Evolutionary conservation across 2,329 filamentous ascomycete genomes (phyloP).

Genomic region (Neoarthrinium moseri): DNA sequence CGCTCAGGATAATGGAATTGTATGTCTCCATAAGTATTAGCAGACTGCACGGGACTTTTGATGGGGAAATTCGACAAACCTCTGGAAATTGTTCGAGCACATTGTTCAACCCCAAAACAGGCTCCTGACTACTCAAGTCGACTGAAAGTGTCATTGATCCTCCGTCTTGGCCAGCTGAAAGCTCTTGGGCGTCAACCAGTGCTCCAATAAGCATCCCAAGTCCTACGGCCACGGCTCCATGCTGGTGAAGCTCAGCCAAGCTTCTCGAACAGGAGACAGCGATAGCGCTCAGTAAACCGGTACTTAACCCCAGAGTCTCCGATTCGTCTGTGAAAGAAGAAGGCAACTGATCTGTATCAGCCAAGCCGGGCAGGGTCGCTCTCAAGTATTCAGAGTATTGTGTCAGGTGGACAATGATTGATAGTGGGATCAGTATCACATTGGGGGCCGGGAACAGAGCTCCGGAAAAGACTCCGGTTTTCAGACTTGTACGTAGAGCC

Average conservation of each 20-base stretch:
- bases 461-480: too few species aligned
- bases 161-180: background rate
- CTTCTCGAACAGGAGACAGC: background rate
- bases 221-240: background rate
- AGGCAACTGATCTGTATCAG: too few species aligned
- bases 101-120: background rate
- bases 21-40: too few species aligned
- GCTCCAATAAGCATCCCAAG: conserved; percentile 1
- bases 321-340: too few species aligned
- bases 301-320: background rate
- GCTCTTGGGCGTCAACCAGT: background rate
- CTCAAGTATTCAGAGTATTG: too few species aligned
- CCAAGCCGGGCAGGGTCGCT: too few species aligned
- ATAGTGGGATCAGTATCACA: too few species aligned
- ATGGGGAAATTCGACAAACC: background rate
- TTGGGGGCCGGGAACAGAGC: too few species aligned
- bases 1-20: background rate
- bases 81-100: background rate
- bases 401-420: too few species aligned
- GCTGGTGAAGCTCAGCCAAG: background rate
- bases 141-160: background rate
- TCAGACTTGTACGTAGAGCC: too few species aligned
- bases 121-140: background rate
- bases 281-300: background rate
- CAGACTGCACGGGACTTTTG: too few species aligned